phyloP scores from a whole-genome alignment of 768 basidiomycete genomes.

The Hygrocybe coccinea region DNA sequence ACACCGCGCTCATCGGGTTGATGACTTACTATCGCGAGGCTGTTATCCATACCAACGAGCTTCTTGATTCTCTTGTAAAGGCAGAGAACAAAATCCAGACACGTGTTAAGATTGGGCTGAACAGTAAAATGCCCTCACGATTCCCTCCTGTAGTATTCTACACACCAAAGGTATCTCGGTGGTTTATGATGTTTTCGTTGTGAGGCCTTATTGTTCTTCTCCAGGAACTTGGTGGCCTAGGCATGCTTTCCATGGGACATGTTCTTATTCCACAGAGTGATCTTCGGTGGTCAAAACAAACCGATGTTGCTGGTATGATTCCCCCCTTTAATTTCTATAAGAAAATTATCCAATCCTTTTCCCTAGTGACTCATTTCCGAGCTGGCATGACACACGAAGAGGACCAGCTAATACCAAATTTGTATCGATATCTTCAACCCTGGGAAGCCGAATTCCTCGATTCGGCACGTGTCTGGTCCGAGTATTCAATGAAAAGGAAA shows the following conservation, averaged over 20 bases:
- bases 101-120: slow-evolving; percentile 98
- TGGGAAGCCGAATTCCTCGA: slow-evolving; percentile 99
- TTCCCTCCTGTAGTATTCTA: slow-evolving; percentile 97
- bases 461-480: slow-evolving; percentile 97
- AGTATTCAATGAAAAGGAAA: slow-evolving; percentile 99
- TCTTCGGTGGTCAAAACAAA: slow-evolving; percentile 96
- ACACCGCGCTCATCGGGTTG: slow-evolving; percentile 88
- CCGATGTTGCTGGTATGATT: slow-evolving; percentile 76
- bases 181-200: neutral
- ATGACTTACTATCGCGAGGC: slow-evolving; percentile 99
- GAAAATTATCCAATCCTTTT: slow-evolving; percentile 5
- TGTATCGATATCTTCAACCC: slow-evolving; percentile 94
- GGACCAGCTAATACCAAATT: slow-evolving; percentile 91
- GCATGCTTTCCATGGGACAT: slow-evolving; percentile 99
- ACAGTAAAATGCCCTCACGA: slow-evolving; percentile 99
- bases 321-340: neutral
- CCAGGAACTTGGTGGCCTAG: slow-evolving; percentile 91
- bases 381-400: slow-evolving; percentile 97
- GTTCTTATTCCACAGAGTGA: slow-evolving; percentile 98
- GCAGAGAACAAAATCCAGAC: slow-evolving; percentile 99
- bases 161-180: slow-evolving; percentile 68
- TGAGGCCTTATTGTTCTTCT: slow-evolving; percentile 3
- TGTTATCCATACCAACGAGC: slow-evolving; percentile 94
- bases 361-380: slow-evolving; percentile 91
- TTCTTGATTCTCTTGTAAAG: slow-evolving; percentile 94